Percentiles rank a stretch among this genome's conserved stretches.
These are phyloP conservation scores for Plasmodium cynomolgi DNA, from an alignment of 169 alveolate species.

Conservation along the genomic window DNA sequence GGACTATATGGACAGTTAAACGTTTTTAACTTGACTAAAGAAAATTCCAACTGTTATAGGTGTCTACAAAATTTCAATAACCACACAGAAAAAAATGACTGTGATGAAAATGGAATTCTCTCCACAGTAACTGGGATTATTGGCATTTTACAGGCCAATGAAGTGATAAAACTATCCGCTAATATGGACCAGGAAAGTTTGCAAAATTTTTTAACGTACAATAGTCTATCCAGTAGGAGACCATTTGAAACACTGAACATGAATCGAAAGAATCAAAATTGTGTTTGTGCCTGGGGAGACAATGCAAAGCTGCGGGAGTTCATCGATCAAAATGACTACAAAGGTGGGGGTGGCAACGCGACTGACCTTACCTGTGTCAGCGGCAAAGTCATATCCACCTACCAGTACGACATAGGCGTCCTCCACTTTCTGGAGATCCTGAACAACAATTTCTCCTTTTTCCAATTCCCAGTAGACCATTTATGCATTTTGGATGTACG, in stretches of 20 bases:
- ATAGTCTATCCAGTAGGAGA: slow-evolving; percentile 64
- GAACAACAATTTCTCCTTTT: slow-evolving; percentile 39
- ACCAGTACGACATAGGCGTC: slow-evolving; percentile 56
- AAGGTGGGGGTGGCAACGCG: not conserved
- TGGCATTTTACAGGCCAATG: slow-evolving; percentile 84
- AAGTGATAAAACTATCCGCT: slow-evolving; percentile 79
- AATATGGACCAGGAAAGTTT: slow-evolving; percentile 66
- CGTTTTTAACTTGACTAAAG: slow-evolving; percentile 71
- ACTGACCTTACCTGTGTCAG: slow-evolving; percentile 20
- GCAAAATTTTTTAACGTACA: slow-evolving; percentile 77
- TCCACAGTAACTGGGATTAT: slow-evolving; percentile 84
- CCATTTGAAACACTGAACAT: slow-evolving; percentile 81
- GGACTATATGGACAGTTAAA: slow-evolving; percentile 84
- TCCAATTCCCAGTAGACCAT: slow-evolving; percentile 16
- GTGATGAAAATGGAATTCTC: slow-evolving; percentile 83
- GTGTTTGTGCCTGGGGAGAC: slow-evolving; percentile 53
- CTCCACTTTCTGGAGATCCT: slow-evolving; percentile 51
- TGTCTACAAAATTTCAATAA: slow-evolving; percentile 79
- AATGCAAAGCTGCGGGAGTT: slow-evolving; percentile 3
- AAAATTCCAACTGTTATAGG: slow-evolving; percentile 78
- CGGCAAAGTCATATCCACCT: slow-evolving; percentile 1
- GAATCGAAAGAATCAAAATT: slow-evolving; percentile 67
- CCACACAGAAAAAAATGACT: slow-evolving; percentile 65
- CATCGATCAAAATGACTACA: slow-evolving; percentile 7
- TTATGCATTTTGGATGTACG: slow-evolving; percentile 51